Conservation (phyloP, 371 early-diverging fungal genomes). For the Circinella minor region DNA sequence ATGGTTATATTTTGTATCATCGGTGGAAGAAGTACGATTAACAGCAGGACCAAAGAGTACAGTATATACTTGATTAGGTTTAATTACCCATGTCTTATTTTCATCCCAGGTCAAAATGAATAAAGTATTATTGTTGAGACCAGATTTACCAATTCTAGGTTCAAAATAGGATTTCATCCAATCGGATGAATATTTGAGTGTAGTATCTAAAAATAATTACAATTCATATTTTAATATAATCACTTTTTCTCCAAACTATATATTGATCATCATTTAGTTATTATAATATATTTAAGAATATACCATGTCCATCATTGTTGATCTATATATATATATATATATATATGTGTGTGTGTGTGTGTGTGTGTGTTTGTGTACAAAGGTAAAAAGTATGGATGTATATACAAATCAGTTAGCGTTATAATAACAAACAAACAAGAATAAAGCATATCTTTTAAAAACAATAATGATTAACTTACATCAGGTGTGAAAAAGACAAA, state of each 20-base stretch:
- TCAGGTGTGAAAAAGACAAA: conserved; percentile 53
- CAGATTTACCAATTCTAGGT: conserved; percentile 45
- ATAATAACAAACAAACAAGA: no score
- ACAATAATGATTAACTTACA: conserved; percentile 13
- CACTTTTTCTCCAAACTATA: no score
- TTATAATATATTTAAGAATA: background rate
- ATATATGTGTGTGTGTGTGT: no score
- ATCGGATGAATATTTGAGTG: conserved; percentile 39
- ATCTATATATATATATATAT: conserved; percentile 16
- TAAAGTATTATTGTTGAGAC: conserved; percentile 51
- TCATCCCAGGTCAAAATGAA: conserved; percentile 65
- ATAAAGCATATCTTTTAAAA: no score
- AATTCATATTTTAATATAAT: no score
- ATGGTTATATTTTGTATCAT: conserved; percentile 58
- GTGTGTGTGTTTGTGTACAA: no score
- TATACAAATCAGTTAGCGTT: no score
- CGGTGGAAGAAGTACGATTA: conserved; percentile 29
- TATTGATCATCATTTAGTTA: no score
- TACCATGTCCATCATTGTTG: conserved; percentile 52
- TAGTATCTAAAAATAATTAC: conserved; percentile 34
- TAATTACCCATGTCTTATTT: conserved; percentile 22
- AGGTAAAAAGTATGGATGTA: no score
- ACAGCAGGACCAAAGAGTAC: conserved; percentile 38
- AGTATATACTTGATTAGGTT: conserved; percentile 33
- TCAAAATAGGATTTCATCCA: conserved; percentile 58